These are phyloP conservation scores for Malassezia equina DNA, from an alignment of 1,284 basidiomycete genomes.

Conservation along the genomic window DNA sequence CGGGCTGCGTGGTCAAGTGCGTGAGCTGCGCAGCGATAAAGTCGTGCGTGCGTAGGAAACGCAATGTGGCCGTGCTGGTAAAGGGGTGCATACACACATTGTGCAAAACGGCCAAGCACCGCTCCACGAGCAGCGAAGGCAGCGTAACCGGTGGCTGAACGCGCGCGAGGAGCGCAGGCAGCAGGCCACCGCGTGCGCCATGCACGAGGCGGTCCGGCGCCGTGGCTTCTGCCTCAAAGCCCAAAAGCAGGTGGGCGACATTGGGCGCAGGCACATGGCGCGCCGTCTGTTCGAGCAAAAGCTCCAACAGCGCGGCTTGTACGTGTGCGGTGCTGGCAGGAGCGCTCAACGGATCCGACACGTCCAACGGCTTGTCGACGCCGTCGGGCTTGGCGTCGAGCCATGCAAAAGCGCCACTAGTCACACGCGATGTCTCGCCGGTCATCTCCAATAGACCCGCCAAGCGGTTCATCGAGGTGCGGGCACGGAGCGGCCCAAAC, in stretches of 20 bases:
- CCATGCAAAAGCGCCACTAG: slow-evolving; percentile 65
- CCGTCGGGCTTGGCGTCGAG: slow-evolving; percentile 52
- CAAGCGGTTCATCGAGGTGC: slow-evolving; percentile 54
- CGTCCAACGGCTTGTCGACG: slow-evolving; percentile 37
- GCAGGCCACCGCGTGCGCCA: slow-evolving; percentile 2
- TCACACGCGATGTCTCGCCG: slow-evolving; percentile 72
- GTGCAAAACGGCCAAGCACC: slow-evolving; percentile 70
- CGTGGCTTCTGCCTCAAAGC: slow-evolving; percentile 57
- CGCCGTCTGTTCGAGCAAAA: slow-evolving; percentile 72
- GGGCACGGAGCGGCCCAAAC: slow-evolving; percentile 51
- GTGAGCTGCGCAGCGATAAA: slow-evolving; percentile 78
- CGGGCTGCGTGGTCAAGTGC: slow-evolving; percentile 54
- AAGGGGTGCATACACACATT: slow-evolving; percentile 75
- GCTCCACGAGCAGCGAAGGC: slow-evolving; percentile 68
- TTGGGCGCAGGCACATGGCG: slow-evolving; percentile 63
- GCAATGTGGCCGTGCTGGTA: slow-evolving; percentile 70
- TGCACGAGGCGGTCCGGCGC: slow-evolving; percentile 6
- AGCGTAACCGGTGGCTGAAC: slow-evolving; percentile 51
- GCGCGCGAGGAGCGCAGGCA: slow-evolving; percentile 22
- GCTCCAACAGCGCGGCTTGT: slow-evolving; percentile 68
- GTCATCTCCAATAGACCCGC: slow-evolving; percentile 72
- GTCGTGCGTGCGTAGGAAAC: slow-evolving; percentile 77
- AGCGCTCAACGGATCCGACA: slow-evolving; percentile 35
- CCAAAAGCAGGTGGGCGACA: slow-evolving; percentile 75
- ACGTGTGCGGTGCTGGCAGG: slow-evolving; percentile 56